phyloP scores from a whole-genome alignment of 495 filamentous ascomycete species.

The Penicillium manginii region DNA sequence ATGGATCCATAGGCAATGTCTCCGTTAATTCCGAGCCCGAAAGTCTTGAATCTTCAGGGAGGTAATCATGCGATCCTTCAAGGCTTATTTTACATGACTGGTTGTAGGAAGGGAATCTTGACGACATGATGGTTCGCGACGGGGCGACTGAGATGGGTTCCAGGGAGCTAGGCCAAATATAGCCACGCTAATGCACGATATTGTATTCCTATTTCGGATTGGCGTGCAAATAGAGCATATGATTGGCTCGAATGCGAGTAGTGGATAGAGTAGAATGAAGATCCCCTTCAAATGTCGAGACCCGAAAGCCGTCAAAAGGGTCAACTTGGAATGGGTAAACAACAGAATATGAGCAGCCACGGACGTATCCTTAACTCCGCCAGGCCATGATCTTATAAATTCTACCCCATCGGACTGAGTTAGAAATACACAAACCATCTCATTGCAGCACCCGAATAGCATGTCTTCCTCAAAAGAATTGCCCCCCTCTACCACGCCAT shows the following conservation, averaged over 20 bases:
- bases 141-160: not conserved
- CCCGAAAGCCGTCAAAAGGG: no score
- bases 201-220: slow-evolving; percentile 11
- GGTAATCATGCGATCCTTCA: no score
- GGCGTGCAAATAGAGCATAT: not conserved
- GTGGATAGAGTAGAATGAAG: not conserved
- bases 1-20: not conserved
- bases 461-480: slow-evolving; percentile 12
- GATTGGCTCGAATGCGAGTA: not conserved
- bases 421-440: no score
- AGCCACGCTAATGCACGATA: slow-evolving; percentile 13
- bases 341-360: not conserved
- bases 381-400: not conserved
- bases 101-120: no score
- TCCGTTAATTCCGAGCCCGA: not conserved
- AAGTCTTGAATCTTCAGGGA: no score
- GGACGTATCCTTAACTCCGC: not conserved
- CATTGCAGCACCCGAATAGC: not conserved
- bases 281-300: no score
- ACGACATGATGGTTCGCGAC: no score
- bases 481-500: slow-evolving; percentile 6
- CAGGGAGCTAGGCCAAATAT: not conserved
- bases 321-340: not conserved
- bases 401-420: no score
- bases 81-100: no score